phyloP scores from a whole-genome alignment of 805 yeast genomes.

The Pichia eremophila region DNA sequence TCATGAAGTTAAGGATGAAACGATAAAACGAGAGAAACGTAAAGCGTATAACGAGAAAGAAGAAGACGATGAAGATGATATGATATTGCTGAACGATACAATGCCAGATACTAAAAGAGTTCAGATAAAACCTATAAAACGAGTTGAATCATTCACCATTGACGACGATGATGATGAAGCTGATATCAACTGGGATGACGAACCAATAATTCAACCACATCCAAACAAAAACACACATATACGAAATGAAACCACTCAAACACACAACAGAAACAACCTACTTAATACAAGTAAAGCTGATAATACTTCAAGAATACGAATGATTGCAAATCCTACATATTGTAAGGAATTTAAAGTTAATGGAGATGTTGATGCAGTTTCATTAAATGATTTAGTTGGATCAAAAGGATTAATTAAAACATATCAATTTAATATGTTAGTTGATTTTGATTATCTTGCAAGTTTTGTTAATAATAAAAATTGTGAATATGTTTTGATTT shows the following conservation, averaged over 20 bases:
- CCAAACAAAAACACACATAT: no score
- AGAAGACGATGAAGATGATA: no score
- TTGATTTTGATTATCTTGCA: conserved; percentile 21
- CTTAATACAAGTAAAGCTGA: not conserved
- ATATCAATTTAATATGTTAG: conserved; percentile 27
- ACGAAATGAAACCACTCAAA: no score
- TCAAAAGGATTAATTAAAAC: conserved; percentile 16
- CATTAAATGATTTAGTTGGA: conserved; percentile 20
- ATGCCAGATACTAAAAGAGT: no score
- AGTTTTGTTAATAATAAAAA: conserved; percentile 17
- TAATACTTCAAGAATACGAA: conserved; percentile 19
- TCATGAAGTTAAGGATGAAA: not conserved
- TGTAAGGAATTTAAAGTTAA: conserved; percentile 13
- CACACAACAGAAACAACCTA: not conserved
- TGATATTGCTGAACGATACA: no score
- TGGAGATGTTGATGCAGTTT: conserved; percentile 22
- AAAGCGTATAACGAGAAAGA: no score
- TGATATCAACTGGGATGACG: no score
- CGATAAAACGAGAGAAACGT: no score
- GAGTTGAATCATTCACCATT: no score
- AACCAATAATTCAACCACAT: no score
- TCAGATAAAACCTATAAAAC: no score
- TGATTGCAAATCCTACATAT: conserved; percentile 18
- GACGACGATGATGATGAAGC: no score
- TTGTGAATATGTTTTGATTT: conserved; percentile 19